These are phyloP conservation scores for Phytophthora pseudosyringae DNA, from an alignment of 352 stramenopile species.

Conservation along the genomic window DNA sequence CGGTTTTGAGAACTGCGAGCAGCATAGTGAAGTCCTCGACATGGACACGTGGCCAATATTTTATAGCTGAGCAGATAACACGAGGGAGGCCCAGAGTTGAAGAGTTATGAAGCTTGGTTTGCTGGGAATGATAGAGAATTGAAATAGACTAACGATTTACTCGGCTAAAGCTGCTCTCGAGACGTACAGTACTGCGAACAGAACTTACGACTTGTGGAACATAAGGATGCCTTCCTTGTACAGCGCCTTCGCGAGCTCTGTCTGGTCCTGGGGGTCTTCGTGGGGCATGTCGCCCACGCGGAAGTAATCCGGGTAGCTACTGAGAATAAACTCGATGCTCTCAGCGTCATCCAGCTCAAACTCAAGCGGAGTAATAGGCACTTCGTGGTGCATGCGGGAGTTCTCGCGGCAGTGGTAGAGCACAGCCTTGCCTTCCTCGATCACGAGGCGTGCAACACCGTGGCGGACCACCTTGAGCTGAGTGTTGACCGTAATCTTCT, in stretches of 20 bases:
- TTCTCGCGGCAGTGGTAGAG: conserved; percentile 86
- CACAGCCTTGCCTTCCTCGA: conserved; percentile 79
- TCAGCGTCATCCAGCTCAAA: conserved; percentile 84
- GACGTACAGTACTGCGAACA: neutral
- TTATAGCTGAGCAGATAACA: too few relatives aligned
- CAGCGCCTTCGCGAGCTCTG: conserved; percentile 67
- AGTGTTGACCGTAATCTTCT: conserved; percentile 85
- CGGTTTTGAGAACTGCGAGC: too few relatives aligned
- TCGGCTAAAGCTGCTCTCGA: neutral
- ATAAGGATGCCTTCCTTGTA: conserved; percentile 84
- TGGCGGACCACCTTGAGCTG: conserved; percentile 76
- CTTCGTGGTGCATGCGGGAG: conserved; percentile 77
- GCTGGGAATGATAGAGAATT: neutral
- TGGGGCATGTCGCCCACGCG: conserved; percentile 80
- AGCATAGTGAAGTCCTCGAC: too few relatives aligned
- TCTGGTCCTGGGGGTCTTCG: conserved; percentile 75
- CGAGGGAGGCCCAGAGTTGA: too few relatives aligned
- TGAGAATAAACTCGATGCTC: conserved; percentile 80
- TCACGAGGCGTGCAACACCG: conserved; percentile 71
- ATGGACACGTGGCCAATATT: too few relatives aligned
- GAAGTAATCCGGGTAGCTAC: conserved; percentile 80
- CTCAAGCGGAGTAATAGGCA: conserved; percentile 71
- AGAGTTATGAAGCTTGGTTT: neutral
- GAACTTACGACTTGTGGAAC: conserved; percentile 62
- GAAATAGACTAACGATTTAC: conserved; percentile 15